Conservation (phyloP, 1,284 basidiomycete genomes). For the Apiotrichum siamense region DNA sequence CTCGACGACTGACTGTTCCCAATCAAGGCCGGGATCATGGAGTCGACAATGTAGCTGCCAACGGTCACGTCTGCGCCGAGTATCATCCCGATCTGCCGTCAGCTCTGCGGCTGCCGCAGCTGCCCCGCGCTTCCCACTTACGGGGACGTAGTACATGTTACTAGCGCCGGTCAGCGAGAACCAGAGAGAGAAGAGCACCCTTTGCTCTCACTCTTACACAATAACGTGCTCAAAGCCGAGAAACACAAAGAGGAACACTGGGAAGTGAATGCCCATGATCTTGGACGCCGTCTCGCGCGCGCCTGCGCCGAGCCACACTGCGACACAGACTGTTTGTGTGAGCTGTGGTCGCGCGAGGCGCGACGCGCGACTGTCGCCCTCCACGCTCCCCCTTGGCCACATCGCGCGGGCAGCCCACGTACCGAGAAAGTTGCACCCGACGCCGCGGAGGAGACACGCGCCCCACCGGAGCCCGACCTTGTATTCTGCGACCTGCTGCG, state of each 20-base stretch:
- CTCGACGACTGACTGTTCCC: slow-evolving; percentile 23
- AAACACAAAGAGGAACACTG: slow-evolving; percentile 40
- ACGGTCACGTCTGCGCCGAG: slow-evolving; percentile 23
- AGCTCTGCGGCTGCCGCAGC: neutral
- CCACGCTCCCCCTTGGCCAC: no score
- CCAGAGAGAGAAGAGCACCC: neutral
- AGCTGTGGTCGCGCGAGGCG: no score
- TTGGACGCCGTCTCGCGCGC: slow-evolving; percentile 40
- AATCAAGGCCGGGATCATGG: slow-evolving; percentile 26
- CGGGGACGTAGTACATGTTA: slow-evolving; percentile 32
- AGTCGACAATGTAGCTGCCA: slow-evolving; percentile 20
- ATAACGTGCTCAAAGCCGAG: slow-evolving; percentile 43
- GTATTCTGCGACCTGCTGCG: slow-evolving; percentile 12
- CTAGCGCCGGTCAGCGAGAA: neutral
- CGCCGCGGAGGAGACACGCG: slow-evolving; percentile 34
- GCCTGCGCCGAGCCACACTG: slow-evolving; percentile 36
- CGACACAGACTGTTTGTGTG: slow-evolving; percentile 30
- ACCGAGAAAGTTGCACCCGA: slow-evolving; percentile 43
- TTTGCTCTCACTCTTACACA: no score
- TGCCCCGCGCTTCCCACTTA: neutral
- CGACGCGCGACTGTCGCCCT: no score
- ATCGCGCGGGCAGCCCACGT: neutral
- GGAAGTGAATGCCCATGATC: slow-evolving; percentile 38
- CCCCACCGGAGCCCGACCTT: slow-evolving; percentile 24
- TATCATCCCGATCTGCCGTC: slow-evolving; percentile 39